Conservation (phyloP, 768 basidiomycete genomes). For the Tylopilus sp. region DNA sequence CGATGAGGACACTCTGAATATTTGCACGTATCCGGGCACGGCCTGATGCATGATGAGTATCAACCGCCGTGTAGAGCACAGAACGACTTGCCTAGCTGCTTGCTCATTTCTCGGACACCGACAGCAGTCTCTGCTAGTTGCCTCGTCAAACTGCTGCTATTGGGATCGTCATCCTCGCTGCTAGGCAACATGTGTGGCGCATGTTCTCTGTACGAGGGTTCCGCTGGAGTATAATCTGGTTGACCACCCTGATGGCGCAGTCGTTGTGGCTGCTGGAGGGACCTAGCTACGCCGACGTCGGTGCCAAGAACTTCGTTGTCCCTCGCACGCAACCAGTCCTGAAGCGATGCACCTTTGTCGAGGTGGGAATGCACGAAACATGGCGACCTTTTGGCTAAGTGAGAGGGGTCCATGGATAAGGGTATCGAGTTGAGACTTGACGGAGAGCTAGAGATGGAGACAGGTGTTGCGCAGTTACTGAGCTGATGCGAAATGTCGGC, state of each 20-base stretch:
- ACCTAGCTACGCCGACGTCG: constrained; percentile 50
- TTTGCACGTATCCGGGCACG: constrained; percentile 88
- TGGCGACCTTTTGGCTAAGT: constrained; percentile 52
- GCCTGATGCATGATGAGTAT: constrained; percentile 48
- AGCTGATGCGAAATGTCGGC: constrained; percentile 21
- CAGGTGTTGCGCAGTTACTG: neutral
- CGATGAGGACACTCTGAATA: constrained; percentile 90
- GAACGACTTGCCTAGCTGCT: constrained; percentile 76
- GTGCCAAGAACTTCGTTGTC: constrained; percentile 22
- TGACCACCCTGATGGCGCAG: constrained; percentile 8
- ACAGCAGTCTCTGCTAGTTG: constrained; percentile 97
- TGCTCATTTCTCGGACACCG: constrained; percentile 97
- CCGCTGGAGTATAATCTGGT: constrained; percentile 8
- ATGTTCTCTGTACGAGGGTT: constrained; percentile 16
- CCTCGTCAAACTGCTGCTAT: constrained; percentile 76
- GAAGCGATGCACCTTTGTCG: constrained; percentile 74
- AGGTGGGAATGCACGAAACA: constrained; percentile 94
- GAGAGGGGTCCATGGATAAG: constrained; percentile 24
- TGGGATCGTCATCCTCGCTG: constrained; percentile 61
- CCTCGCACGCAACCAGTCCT: constrained; percentile 62
- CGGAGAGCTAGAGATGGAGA: constrained; percentile 28
- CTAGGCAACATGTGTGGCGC: constrained; percentile 15
- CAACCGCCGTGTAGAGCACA: neutral
- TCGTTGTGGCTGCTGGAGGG: constrained; percentile 36
- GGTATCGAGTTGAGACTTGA: constrained; percentile 27